Evolutionary conservation across 106 monocot genomes (phyloP), one percentile per base, ranked within the genome.

Genomic region (Ottelia alismoides): DNA sequence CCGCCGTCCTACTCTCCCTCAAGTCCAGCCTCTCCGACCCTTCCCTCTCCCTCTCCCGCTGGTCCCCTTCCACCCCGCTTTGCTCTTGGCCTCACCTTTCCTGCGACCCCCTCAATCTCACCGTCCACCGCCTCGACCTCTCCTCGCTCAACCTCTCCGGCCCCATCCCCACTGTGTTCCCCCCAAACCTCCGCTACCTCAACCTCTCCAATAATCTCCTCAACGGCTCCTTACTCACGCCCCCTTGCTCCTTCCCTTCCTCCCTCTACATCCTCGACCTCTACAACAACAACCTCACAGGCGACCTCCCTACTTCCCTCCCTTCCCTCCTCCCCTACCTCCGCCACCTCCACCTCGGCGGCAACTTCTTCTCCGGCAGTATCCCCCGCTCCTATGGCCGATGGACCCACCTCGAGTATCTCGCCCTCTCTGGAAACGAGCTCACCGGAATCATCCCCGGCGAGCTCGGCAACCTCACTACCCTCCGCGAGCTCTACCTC

Each of bases 251-350:
- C 18, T 44, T 53, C 49, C 76, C 81, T n/a, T 27, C 35, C 17
- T 54, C 49, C 47, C 78, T 94, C 30, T 70, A 55, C 16, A 65
- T 88, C 1, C 73, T 94, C 47, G 94, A 94, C 56, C 68, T 94
- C 52, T 94, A 94, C 63, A 88, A 94, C 56, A 94, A 94, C 61
- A 94, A 94, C 58, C 70, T 94, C 52, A 81, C 88, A 9, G 88
- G 93, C 3, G 30, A 31, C 3, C 75, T 94, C 43, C 93, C 93
- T 0, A 43, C 57, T n/a, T n/a, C n/a, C 10, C 72, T 64, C 30
- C 70, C 79, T 14, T 40, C 65, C 46, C 60, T 28, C 4, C 60
- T 79, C 52, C 20, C 63, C 28, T 27, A 57, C 31, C 76, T 76
- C 45, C 81, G 66, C 35, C 79, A 92, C 35, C 73, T 92, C 30